Evolutionary conservation across 164 flowering plant genomes (phyloP), one percentile per base, ranked within the genome.

Genomic region (Kingdonia uniflora): DNA sequence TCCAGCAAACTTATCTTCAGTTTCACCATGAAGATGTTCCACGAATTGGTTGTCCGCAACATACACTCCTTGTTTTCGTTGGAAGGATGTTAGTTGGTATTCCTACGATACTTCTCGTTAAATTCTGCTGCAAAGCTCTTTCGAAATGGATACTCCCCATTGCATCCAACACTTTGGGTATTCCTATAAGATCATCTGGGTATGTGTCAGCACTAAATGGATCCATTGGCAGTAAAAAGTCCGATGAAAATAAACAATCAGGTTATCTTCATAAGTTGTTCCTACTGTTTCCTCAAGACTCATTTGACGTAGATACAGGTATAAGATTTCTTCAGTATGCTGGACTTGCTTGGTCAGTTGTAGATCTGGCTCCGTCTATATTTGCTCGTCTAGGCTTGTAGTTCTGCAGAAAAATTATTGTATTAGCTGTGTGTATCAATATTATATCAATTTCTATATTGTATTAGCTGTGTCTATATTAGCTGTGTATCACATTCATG

Each of bases 271-370:
- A 77, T 46, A 90, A 73, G 65, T 26, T 81, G 15, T 63, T 78
- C 24, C 67, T 71, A 58, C 65, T 72, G 61, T 54, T 69, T 40
- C 49, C 57, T 15, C 79, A 81, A 47, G 80, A 77, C 6, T 69
- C 84, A 2, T 85, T 74, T 61, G 96, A 94, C 65, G 85, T 94
- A 17, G 99, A 94, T 60, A 86, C 99, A 1, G 99, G 97, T 14
- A 87, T 89, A 51, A 77, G 97, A 67, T 82, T 94, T 56, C 53
- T 89, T 49, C 99, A 94, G 55, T 94, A 94, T 62, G 79, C 97
- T 20, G 97, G 97, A 42, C 97, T 94, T 54, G 99, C 97, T 2
- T 94, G 99, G 99, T 79, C 99, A 5, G 96, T 86, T 22, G 97
- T 87, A 15, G 99, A 89, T 56, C 81, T 86, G 44, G 97, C 81